phyloP scores from a whole-genome alignment of 768 basidiomycete genomes.

The Suillus luteus region DNA sequence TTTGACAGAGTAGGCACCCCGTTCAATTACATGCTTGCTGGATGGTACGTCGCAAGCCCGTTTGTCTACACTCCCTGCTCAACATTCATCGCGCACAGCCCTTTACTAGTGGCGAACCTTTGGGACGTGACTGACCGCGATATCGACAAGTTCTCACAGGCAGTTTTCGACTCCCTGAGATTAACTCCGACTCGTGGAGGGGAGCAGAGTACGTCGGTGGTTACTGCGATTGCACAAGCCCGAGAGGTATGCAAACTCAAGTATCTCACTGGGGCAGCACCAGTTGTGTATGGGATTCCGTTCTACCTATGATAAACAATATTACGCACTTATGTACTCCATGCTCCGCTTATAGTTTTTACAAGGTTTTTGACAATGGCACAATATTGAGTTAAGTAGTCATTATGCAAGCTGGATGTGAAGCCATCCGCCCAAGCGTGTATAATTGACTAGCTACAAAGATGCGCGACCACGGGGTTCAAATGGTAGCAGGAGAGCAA shows the following conservation, averaged over 20 bases:
- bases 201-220: conserved; percentile 46
- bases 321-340: background rate
- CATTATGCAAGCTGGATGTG: background rate
- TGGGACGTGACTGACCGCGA: conserved; percentile 99
- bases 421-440: background rate
- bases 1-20: conserved; percentile 93
- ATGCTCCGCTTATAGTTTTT: background rate
- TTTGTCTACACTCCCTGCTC: background rate
- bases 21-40: conserved; percentile 94
- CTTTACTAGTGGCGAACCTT: conserved; percentile 89
- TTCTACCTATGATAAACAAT: conserved; percentile 61
- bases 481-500: conserved; percentile 54
- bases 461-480: conserved; percentile 60
- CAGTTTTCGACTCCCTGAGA: conserved; percentile 74
- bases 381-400: background rate
- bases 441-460: conserved; percentile 29
- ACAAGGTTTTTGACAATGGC: background rate
- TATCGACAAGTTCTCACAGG: conserved; percentile 88
- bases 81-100: conserved; percentile 47
- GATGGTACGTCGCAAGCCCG: conserved; percentile 65
- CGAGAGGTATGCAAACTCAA: conserved; percentile 84
- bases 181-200: conserved; percentile 40
- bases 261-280: conserved; percentile 93
- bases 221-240: conserved; percentile 77
- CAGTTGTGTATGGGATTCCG: conserved; percentile 94